Evolutionary conservation across 495 filamentous ascomycete species (phyloP).

Genomic region (Terfezia claveryi): DNA sequence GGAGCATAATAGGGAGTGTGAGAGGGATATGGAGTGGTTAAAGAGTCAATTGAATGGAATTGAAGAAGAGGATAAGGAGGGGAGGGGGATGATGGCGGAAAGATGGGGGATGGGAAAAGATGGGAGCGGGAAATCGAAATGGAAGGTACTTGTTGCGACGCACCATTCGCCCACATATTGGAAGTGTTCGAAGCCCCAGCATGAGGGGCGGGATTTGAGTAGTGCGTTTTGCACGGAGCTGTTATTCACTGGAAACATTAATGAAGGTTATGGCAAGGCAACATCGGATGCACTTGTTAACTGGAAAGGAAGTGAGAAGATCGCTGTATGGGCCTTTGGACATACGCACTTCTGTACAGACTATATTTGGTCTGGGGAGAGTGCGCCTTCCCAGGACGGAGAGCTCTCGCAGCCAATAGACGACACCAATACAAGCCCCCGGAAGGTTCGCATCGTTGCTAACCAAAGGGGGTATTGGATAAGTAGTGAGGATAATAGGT

Average conservation of each 20-base stretch:
- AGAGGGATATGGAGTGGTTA: slow-evolving; percentile 28
- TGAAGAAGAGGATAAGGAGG: slow-evolving; percentile 9
- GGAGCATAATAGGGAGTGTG: slow-evolving; percentile 27
- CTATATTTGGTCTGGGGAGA: slow-evolving; percentile 17
- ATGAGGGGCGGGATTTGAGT: slow-evolving; percentile 24
- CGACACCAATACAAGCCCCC: neutral
- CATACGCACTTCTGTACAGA: slow-evolving; percentile 30
- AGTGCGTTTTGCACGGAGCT: slow-evolving; percentile 33
- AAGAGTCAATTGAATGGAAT: slow-evolving; percentile 19
- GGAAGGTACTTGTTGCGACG: slow-evolving; percentile 28
- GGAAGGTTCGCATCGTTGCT: slow-evolving; percentile 20
- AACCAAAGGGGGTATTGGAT: slow-evolving; percentile 32
- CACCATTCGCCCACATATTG: slow-evolving; percentile 31
- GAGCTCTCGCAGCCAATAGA: too few relatives aligned
- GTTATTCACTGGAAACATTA: slow-evolving; percentile 4
- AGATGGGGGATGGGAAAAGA: neutral
- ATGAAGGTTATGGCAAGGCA: slow-evolving; percentile 18
- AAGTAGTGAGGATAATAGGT: neutral
- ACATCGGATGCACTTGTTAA: neutral
- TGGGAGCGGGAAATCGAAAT: neutral
- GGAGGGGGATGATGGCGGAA: neutral
- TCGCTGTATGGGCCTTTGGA: slow-evolving; percentile 29
- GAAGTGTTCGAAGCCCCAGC: slow-evolving; percentile 24
- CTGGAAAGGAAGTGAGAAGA: slow-evolving; percentile 5
- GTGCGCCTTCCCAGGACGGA: neutral